A percentile compares a stretch with the other conserved stretches of the same genome.
Conservation (phyloP, 192 early-diverging fungal species). For the Allomyces macrogynus region DNA sequence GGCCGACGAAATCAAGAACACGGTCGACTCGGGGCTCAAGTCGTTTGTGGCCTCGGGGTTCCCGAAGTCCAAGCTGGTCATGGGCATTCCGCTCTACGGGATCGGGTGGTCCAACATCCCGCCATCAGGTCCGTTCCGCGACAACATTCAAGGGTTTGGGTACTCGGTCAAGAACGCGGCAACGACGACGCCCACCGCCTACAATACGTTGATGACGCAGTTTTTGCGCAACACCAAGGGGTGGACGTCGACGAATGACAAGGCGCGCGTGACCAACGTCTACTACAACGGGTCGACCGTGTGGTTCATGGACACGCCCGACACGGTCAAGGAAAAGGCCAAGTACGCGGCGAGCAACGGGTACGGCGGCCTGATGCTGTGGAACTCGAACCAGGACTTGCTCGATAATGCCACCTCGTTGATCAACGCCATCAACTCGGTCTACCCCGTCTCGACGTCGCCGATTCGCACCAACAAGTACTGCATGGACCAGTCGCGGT, state of each 20-base stretch:
- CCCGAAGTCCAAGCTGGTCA: neutral
- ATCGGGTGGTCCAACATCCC: neutral
- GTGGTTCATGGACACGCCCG: neutral
- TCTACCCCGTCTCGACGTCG: neutral
- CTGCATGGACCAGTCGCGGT: neutral
- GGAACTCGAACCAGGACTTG: conserved; percentile 1
- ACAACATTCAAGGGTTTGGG: neutral
- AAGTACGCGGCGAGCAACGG: neutral
- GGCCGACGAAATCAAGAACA: neutral
- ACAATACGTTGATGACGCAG: neutral
- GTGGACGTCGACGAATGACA: neutral
- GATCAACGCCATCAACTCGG: neutral
- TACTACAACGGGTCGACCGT: neutral
- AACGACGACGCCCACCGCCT: neutral
- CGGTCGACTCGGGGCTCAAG: neutral
- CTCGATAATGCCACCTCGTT: neutral
- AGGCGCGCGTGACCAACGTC: neutral
- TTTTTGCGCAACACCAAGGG: neutral
- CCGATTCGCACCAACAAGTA: neutral
- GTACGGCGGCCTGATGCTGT: neutral
- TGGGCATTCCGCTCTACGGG: neutral
- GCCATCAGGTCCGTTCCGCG: neutral
- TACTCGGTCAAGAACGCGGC: neutral
- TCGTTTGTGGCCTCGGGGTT: neutral
- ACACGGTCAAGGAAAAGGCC: neutral